Evolutionary conservation across 139 green algal species (phyloP).

Genomic region (Coccomyxa sp.): DNA sequence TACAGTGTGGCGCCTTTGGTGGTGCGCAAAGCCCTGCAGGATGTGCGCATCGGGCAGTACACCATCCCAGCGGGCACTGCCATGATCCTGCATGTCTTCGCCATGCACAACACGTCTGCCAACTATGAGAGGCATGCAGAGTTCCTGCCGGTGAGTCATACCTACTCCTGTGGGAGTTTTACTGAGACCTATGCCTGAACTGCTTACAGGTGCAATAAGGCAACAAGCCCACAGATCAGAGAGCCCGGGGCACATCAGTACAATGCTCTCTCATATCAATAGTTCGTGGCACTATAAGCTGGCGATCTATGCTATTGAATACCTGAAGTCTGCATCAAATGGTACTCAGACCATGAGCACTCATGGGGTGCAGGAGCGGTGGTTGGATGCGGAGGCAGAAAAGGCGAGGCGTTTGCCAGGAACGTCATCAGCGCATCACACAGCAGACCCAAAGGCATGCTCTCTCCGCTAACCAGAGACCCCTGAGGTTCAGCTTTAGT

Average conservation of each 20-base stretch:
- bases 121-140: not conserved
- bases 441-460: too few relatives aligned
- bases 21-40: not conserved
- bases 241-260: not conserved
- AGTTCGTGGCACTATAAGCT: too few relatives aligned
- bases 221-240: too few relatives aligned
- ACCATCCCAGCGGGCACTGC: not conserved
- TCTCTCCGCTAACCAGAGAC: too few relatives aligned
- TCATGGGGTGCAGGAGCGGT: constrained; percentile 10
- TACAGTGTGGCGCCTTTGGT: constrained; percentile 4
- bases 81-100: not conserved
- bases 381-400: constrained; percentile 7
- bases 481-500: too few relatives aligned
- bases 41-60: not conserved
- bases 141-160: constrained; percentile 4
- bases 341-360: too few relatives aligned
- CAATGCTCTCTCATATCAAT: not conserved
- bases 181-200: too few relatives aligned
- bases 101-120: not conserved
- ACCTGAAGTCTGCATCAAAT: too few relatives aligned
- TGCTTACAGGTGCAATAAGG: too few relatives aligned
- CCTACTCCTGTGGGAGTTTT: too few relatives aligned
- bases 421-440: too few relatives aligned
- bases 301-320: too few relatives aligned
- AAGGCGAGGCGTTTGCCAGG: not conserved